Base-by-base conservation (phyloP, 2,329 filamentous ascomycete species). In the Coniochaeta hoffmannii region DNA sequence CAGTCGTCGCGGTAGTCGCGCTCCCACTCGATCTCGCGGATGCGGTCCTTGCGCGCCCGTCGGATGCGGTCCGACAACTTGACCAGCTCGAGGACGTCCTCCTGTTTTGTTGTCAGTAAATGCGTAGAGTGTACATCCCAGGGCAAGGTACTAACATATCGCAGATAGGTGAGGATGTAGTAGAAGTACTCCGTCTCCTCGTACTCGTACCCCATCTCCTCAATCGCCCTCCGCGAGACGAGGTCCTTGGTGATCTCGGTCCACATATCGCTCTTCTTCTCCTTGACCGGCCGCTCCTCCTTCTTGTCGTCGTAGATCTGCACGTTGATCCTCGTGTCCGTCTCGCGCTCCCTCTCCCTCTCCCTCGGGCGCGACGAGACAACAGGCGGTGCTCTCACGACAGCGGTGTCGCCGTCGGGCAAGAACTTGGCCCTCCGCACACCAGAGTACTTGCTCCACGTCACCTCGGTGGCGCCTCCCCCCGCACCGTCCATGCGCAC, bases 231-330 rank as follows among this genome's bases (percentile, higher is more conserved):
- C 53, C 87, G 85, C 57, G 87, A 79, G 15, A 97, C 90, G 34
- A 97, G 73, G 62, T 96, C 92, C 73, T 96, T 96, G 49, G 93
- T 96, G 63, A 99, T 90, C 72, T 97, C 94, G 0, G 94, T 99
- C 93, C 93, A 97, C 76, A 96, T 89, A 57, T 87, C 83, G 55
- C 81, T 79, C 31, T 79, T 73, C 53, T 77, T 78, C 30, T 83
- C 73, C 52, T 83, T 80, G 38, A 80, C 69, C 31, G 78, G 75
- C 12, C 72, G 73, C 19, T 72, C 69, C 54, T 75, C 58, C 19
- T 71, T 70, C 56, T 74, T 55, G 53, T 63, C 62, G 55, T 74
- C 76, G 57, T 72, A 72, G 19, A 80, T 71, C 57, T 75, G 71
- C 14, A 80, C 73, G 57, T 71, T 79, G 51, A 79, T 63, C 31